Evolutionary conservation across 164 flowering plant genomes (phyloP), one percentile per base, ranked within the genome.

Genomic region (Litsea cubeba): DNA sequence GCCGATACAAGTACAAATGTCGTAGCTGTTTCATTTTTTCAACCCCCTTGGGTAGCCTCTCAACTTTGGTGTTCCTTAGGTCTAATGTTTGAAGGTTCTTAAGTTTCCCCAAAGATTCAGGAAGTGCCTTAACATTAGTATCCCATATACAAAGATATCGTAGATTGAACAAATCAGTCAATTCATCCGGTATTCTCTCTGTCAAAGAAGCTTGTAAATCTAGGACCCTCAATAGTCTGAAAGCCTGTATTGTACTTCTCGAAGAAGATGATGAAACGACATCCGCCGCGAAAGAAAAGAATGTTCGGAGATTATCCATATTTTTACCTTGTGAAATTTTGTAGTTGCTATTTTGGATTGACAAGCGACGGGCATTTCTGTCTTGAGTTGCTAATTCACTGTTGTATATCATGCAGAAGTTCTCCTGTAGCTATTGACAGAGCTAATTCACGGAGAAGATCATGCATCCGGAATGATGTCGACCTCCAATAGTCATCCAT

Each of bases 191-290:
- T 2, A 69, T 2, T 3, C 25, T 46, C 12, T 57, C 40, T 14
- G 57, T 28, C 11, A 18, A 12, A 23, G 22, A 14, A 25, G 11
- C 22, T 20, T 71, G 35, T 12, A 71, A 20, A 58, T 71, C 49
- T 17, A 71, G 25, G 8, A 71, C 73, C 40, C 40, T 71, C 64
- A 71, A 54, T 18, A 40, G 22, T 22, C 26, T 40, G n/a, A 69
- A 40, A 3, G 23, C 10, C 14, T 22, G 12, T 23, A 49, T 3
- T 12, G 12, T 12, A 12, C 3, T 69, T 14, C 15, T 23, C 25
- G 15, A 3, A 18, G 24, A 69, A 17, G 71, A 3, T n/a, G 25
- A 49, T 6, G 14, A 7, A 3, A 12, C 12, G 8, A 14, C 14
- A 25, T 57, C n/a, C 5, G 1, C 12, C 12, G 20, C 23, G 8